Base-by-base conservation (phyloP, 257 asterid genomes). In the Nicotiana benthamiana region DNA sequence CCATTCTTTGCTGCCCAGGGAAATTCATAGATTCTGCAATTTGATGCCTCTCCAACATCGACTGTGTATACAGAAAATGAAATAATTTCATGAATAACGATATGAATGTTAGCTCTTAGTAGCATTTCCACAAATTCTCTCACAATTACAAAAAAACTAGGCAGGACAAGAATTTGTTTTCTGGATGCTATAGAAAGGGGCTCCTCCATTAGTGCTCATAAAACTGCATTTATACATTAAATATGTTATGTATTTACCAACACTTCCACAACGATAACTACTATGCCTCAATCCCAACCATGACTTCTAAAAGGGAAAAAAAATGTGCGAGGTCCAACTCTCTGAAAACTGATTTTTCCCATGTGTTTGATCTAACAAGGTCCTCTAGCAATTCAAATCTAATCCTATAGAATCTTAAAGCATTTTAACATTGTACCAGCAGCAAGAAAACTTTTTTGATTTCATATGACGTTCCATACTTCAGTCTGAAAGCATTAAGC, bases 1-100 rank as follows among this genome's bases (percentile, higher is more conserved):
- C 91, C 98, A 96, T 93, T 86, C 84, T 89, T 83, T 96, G 99
- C 27, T 90, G 86, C 22, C 84, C 82, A 2, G 98, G 98, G 59
- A 94, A 88, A 60, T 81, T 87, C 97, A 91, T 91, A 74, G 79
- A 74, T 24, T 48, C 43, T 48, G 24, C 51, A 3, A 82, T 57
- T 22, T 81, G 88, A 83, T 96, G 97, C 43, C 77, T 89, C 83
- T 93, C 95, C 83, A 85, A 36, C 97, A 96, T 75, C 10, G 75
- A 76, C 99, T 96, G 91, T 72, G 83, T 82, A 79, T 82, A 52
- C 52, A 84, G 18, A 86, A 46, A 12, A 46, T 13, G 65, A 27
- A 54, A 10, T 62, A 40, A 22, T 28, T 51, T 24, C 70, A 76
- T 30, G 40, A 75, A 81, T 68, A 48, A 54, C 40, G 26, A 16